Conservation (phyloP, 2,329 filamentous ascomycete genomes). For the Botrytis medusae region DNA sequence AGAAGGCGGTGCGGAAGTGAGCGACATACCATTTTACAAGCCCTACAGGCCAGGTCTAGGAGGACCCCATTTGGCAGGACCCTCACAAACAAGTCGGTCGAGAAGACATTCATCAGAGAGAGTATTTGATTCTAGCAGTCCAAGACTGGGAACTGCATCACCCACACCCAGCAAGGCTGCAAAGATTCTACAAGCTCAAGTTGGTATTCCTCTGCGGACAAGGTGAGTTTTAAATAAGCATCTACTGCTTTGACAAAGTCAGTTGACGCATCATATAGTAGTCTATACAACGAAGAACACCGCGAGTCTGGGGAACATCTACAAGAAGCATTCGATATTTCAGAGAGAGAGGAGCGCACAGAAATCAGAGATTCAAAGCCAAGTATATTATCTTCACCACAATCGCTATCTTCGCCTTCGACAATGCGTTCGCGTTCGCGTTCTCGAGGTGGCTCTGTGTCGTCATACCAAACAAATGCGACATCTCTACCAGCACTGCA, state of each 20-base stretch:
- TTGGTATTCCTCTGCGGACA: constrained; percentile 1
- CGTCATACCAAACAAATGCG: constrained; percentile 35
- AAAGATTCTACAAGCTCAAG: constrained; percentile 16
- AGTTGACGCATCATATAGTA: constrained; percentile 8
- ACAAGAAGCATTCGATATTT: not conserved
- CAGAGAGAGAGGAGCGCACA: constrained; percentile 9
- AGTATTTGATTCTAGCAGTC: not conserved
- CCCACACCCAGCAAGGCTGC: not conserved
- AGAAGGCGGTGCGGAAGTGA: constrained; percentile 31
- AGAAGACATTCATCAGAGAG: constrained; percentile 11
- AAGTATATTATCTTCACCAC: constrained; percentile 5
- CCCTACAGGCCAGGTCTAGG: not conserved
- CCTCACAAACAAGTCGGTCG: not conserved
- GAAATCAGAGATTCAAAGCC: constrained; percentile 18
- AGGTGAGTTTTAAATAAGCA: not conserved
- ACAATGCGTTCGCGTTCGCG: constrained; percentile 26
- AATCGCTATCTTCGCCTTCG: constrained; percentile 25
- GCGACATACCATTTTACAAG: constrained; percentile 32
- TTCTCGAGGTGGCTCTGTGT: constrained; percentile 31
- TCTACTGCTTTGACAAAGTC: not conserved
- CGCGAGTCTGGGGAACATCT: constrained; percentile 1
- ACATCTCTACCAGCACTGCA: constrained; percentile 38
- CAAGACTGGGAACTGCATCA: not conserved
- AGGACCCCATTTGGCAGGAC: not conserved
- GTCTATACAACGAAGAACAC: constrained; percentile 16